phyloP scores from a whole-genome alignment of 2,329 filamentous ascomycete genomes.

The Pezicula carpinea region DNA sequence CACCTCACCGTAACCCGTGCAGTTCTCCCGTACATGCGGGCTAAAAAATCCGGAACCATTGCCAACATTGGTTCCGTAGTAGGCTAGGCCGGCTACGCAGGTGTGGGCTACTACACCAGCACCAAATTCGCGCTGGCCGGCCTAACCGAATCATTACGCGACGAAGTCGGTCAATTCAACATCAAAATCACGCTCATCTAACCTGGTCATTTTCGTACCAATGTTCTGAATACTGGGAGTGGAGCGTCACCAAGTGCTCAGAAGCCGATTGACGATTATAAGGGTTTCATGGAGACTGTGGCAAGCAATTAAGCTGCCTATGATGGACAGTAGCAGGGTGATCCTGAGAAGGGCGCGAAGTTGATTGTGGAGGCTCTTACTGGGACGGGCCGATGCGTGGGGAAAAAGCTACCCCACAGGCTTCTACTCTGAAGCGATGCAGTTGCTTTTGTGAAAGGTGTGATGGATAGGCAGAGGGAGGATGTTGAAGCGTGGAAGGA shows the following conservation, averaged over 20 bases:
- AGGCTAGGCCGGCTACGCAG: slow-evolving; percentile 34
- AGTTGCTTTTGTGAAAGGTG: slow-evolving; percentile 23
- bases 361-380: slow-evolving; percentile 34
- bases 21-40: slow-evolving; percentile 41
- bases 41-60: slow-evolving; percentile 36
- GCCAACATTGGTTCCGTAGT: slow-evolving; percentile 43
- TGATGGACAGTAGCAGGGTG: slow-evolving; percentile 33
- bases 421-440: slow-evolving; percentile 32
- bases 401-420: slow-evolving; percentile 27
- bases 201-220: slow-evolving; percentile 46
- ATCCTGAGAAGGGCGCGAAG: slow-evolving; percentile 31
- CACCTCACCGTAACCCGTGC: slow-evolving; percentile 43
- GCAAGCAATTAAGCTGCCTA: slow-evolving; percentile 20
- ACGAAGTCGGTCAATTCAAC: slow-evolving; percentile 39
- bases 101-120: slow-evolving; percentile 39
- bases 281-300: not conserved
- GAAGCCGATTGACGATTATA: slow-evolving; percentile 6
- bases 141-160: slow-evolving; percentile 36
- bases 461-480: slow-evolving; percentile 16
- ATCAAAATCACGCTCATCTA: slow-evolving; percentile 42
- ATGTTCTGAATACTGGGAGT: slow-evolving; percentile 32
- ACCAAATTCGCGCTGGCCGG: slow-evolving; percentile 41
- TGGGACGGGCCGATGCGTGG: slow-evolving; percentile 25
- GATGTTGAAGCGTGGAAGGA: slow-evolving; percentile 14
- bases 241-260: not conserved